A percentile compares a stretch with the other conserved stretches of the same genome.
Evolutionary conservation across 306 rosid species (phyloP).

Genomic region (Sechiopsis laciniata): DNA sequence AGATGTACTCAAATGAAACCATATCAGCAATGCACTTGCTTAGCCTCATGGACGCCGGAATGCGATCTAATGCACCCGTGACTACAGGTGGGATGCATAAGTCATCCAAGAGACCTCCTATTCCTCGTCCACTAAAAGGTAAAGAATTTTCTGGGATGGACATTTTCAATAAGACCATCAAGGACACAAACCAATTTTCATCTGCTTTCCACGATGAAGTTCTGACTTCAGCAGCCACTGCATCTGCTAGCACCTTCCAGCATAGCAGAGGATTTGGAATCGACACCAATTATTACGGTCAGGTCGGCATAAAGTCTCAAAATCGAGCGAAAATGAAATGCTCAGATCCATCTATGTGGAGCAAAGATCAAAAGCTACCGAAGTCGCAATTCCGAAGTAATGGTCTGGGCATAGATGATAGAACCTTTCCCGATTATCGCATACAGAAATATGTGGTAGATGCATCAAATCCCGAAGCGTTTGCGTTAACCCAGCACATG

Average conservation of each 20-base stretch:
- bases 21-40: slow-evolving; percentile 99
- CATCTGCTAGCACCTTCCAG: slow-evolving; percentile 49
- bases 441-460: slow-evolving; percentile 25
- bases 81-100: slow-evolving; percentile 42
- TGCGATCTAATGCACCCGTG: slow-evolving; percentile 58
- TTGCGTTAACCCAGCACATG: slow-evolving; percentile 28
- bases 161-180: slow-evolving; percentile 39
- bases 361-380: slow-evolving; percentile 30
- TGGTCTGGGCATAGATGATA: slow-evolving; percentile 17
- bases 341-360: slow-evolving; percentile 37
- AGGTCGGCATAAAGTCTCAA: slow-evolving; percentile 41
- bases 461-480: slow-evolving; percentile 29
- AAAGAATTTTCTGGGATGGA: slow-evolving; percentile 40
- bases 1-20: slow-evolving; percentile 78
- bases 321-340: slow-evolving; percentile 48
- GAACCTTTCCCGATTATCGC: slow-evolving; percentile 28
- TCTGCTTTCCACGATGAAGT: slow-evolving; percentile 38
- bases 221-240: slow-evolving; percentile 40
- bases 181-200: slow-evolving; percentile 36
- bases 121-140: slow-evolving; percentile 44
- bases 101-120: slow-evolving; percentile 48
- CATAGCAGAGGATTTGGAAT: slow-evolving; percentile 34
- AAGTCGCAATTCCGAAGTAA: slow-evolving; percentile 24
- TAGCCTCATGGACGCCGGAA: slow-evolving; percentile 92
- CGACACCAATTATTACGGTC: slow-evolving; percentile 35